phyloP scores from a whole-genome alignment of 106 monocot species.

The Alisma plantagoaquatica region DNA sequence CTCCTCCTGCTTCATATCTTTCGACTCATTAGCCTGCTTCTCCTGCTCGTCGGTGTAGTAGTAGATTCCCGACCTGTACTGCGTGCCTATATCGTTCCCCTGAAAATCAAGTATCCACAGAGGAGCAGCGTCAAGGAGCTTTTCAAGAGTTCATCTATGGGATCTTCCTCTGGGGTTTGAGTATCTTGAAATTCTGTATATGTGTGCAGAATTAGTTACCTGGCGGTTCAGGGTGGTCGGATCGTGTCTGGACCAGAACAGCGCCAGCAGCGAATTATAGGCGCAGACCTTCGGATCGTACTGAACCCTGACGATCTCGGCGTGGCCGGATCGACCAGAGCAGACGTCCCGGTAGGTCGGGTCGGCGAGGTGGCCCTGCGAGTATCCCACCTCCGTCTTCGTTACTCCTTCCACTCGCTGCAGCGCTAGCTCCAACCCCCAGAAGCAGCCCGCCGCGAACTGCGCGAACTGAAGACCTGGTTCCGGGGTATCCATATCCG shows the following conservation, averaged over 20 bases:
- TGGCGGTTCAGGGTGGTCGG: no score
- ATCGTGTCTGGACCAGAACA: conserved; percentile 62
- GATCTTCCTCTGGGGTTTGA: no score
- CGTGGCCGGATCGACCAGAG: conserved; percentile 38
- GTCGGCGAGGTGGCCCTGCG: conserved; percentile 43
- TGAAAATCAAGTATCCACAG: conserved; percentile 21
- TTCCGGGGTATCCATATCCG: conserved; percentile 26
- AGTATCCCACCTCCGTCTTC: conserved; percentile 78
- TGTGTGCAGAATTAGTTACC: no score
- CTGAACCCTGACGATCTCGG: conserved; percentile 59
- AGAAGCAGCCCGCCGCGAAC: conserved; percentile 63
- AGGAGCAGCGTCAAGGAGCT: not conserved
- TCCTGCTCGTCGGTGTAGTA: conserved; percentile 79
- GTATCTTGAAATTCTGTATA: no score
- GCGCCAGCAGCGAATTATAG: conserved; percentile 31
- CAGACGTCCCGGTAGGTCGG: conserved; percentile 59
- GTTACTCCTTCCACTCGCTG: conserved; percentile 43
- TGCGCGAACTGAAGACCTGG: conserved; percentile 32
- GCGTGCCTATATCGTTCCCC: conserved; percentile 75
- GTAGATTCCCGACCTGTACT: conserved; percentile 78
- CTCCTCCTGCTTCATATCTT: conserved; percentile 48
- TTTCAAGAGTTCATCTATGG: no score
- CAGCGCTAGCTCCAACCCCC: conserved; percentile 61
- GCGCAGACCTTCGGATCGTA: conserved; percentile 47
- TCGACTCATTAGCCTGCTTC: conserved; percentile 39